phyloP scores from a whole-genome alignment of 2,329 filamentous ascomycete species.

The Microsporum ferrugineum region DNA sequence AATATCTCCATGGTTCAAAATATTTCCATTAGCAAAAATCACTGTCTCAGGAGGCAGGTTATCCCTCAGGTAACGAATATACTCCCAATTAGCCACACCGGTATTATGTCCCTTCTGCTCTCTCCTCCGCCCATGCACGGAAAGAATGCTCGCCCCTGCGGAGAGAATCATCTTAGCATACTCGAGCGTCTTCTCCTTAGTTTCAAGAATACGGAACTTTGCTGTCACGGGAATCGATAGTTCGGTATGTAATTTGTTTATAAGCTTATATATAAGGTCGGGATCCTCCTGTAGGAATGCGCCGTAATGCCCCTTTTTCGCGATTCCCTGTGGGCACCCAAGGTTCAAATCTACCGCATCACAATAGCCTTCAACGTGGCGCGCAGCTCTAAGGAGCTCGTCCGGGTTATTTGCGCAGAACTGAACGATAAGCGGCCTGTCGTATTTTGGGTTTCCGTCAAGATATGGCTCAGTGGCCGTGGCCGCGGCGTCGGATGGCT shows the following conservation, averaged over 20 bases:
- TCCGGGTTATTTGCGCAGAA: conserved; percentile 58
- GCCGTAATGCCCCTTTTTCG: conserved; percentile 79
- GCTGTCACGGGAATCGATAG: conserved; percentile 80
- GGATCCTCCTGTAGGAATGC: conserved; percentile 92
- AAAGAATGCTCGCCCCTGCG: conserved; percentile 84
- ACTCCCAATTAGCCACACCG: conserved; percentile 82
- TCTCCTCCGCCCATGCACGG: conserved; percentile 75
- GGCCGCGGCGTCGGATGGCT: conserved; percentile 13
- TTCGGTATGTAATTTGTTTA: conserved; percentile 68
- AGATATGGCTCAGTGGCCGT: conserved; percentile 45
- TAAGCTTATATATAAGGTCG: conserved; percentile 67
- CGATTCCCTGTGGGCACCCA: conserved; percentile 93
- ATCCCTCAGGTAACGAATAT: conserved; percentile 70
- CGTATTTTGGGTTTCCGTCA: conserved; percentile 74
- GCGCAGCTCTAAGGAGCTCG: conserved; percentile 52
- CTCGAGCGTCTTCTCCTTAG: conserved; percentile 69
- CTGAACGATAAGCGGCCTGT: conserved; percentile 87
- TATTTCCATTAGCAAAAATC: conserved; percentile 93
- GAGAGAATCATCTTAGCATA: conserved; percentile 80
- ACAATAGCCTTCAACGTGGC: conserved; percentile 70
- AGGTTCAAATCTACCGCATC: conserved; percentile 94
- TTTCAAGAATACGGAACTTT: conserved; percentile 85
- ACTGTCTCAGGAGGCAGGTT: conserved; percentile 77
- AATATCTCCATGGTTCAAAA: conserved; percentile 69
- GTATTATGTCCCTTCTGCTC: conserved; percentile 97